Evolutionary conservation across 192 early-diverging fungal genomes (phyloP).

Genomic region (Linnemannia zychae): DNA sequence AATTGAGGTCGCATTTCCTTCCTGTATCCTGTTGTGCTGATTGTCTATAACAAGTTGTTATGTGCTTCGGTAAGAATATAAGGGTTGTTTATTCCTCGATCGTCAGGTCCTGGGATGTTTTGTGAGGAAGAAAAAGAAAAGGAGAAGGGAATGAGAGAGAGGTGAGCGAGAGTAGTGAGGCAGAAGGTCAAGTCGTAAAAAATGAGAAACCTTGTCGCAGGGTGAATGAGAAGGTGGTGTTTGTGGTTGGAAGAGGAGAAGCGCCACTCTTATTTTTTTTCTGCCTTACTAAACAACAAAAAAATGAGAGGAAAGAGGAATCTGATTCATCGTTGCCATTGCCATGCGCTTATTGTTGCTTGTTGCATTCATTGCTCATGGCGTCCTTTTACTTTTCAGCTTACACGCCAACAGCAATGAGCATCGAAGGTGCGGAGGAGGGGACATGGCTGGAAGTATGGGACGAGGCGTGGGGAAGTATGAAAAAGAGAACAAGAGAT

Average conservation of each 20-base stretch:
- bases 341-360: no score
- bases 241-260: background rate
- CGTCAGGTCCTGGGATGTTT: background rate
- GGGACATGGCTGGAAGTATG: background rate
- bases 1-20: slow-evolving; percentile 1
- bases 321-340: no score
- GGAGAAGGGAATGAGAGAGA: background rate
- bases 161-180: background rate
- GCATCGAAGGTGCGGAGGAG: background rate
- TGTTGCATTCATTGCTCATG: no score
- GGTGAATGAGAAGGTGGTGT: background rate
- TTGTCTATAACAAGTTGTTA: background rate
- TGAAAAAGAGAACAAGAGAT: background rate
- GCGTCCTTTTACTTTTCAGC: no score
- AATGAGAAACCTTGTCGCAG: background rate
- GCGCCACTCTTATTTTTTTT: no score
- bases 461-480: no score
- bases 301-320: background rate
- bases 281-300: no score
- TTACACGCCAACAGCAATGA: no score
- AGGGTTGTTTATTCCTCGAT: no score
- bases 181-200: background rate
- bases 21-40: slow-evolving; percentile 6
- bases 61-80: background rate
- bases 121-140: background rate